phyloP scores from a whole-genome alignment of 257 asterid genomes.

The Forsythia viridissima region DNA sequence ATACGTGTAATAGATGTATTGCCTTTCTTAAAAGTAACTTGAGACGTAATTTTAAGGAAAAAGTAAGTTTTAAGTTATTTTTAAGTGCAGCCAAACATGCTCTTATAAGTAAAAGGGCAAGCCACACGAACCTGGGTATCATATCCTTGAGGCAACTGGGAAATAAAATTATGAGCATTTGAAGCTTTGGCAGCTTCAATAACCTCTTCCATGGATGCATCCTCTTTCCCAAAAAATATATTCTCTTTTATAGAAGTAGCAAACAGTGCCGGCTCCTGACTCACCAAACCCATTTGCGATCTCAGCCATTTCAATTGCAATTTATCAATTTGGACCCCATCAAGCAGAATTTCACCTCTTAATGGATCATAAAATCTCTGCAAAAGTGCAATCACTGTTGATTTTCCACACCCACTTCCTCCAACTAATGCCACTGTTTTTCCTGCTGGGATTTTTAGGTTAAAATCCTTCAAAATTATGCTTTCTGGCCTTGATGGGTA shows the following conservation, averaged over 20 bases:
- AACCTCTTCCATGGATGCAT: conserved; percentile 75
- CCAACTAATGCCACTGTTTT: conserved; percentile 85
- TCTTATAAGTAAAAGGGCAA: not conserved
- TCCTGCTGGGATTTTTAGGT: conserved; percentile 63
- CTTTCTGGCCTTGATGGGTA: conserved; percentile 85
- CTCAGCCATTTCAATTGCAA: conserved; percentile 89
- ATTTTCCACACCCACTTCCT: conserved; percentile 92
- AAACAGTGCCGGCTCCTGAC: conserved; percentile 93
- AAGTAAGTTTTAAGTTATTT: not conserved
- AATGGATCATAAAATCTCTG: conserved; percentile 90
- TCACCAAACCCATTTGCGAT: conserved; percentile 91
- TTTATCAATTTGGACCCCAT: conserved; percentile 71
- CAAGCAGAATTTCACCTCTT: conserved; percentile 68
- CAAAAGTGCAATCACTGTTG: conserved; percentile 71
- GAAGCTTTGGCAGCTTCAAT: conserved; percentile 85
- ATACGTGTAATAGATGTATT: too few relatives aligned
- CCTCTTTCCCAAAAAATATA: conserved; percentile 85
- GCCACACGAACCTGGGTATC: conserved; percentile 68
- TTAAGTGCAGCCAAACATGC: not conserved
- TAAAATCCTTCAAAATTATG: conserved; percentile 62
- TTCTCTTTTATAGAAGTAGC: conserved; percentile 88
- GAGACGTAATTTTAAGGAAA: too few relatives aligned
- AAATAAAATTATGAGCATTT: conserved; percentile 88
- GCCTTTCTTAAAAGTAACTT: too few relatives aligned
- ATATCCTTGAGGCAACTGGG: conserved; percentile 81